Conservation (phyloP, 169 alveolate species). For the Amoebophrya sp. region DNA sequence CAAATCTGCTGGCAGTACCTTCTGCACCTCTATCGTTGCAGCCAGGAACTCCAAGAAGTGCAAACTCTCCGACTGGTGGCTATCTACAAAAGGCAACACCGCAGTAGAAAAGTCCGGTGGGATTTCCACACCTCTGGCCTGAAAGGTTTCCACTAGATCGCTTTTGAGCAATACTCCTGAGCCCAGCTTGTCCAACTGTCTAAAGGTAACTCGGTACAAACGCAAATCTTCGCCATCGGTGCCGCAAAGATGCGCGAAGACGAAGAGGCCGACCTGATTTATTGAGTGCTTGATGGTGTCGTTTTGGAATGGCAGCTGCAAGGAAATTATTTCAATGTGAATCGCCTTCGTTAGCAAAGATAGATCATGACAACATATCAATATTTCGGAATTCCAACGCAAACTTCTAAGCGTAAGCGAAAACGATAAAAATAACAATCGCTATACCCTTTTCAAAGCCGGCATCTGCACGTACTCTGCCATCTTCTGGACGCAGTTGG, state of each 20-base stretch:
- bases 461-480: constrained; percentile 17
- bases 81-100: constrained; percentile 43
- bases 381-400: no score
- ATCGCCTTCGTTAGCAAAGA: no score
- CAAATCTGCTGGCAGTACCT: neutral
- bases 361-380: no score
- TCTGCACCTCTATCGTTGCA: constrained; percentile 41
- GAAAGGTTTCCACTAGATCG: constrained; percentile 15
- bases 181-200: constrained; percentile 28
- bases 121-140: neutral
- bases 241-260: constrained; percentile 10
- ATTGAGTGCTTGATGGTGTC: no score
- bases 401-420: no score
- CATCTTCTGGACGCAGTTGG: constrained; percentile 12
- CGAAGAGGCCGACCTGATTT: constrained; percentile 5
- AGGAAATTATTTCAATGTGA: no score
- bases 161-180: neutral
- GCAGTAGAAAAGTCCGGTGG: neutral
- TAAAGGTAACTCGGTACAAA: constrained; percentile 21
- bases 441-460: no score
- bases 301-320: no score
- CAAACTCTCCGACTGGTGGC: constrained; percentile 57
- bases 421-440: no score
- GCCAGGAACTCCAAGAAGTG: constrained; percentile 60
- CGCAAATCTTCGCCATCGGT: neutral